Conservation (phyloP, 2,329 filamentous ascomycete species). For the Clarireedia homoeocarpa region DNA sequence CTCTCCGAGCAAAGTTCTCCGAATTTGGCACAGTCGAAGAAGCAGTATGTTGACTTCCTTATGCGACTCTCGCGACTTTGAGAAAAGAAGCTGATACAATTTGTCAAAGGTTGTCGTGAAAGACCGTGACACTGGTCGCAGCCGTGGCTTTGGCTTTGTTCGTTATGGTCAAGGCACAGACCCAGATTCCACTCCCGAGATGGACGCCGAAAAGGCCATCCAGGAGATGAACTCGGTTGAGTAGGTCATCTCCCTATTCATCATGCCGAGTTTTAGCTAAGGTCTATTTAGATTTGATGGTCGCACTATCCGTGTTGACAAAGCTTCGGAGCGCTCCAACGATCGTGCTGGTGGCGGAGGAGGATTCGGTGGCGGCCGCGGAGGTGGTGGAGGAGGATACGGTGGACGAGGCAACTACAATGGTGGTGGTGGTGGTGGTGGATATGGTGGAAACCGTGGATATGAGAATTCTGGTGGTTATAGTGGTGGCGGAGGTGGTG, state of each 20-base stretch:
- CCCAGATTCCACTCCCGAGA: slow-evolving; percentile 35
- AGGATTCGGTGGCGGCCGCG: slow-evolving; percentile 28
- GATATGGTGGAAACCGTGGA: slow-evolving; percentile 30
- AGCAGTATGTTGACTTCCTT: slow-evolving; percentile 61
- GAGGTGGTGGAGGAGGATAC: slow-evolving; percentile 36
- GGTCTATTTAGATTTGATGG: slow-evolving; percentile 68
- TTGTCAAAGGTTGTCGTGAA: slow-evolving; percentile 79
- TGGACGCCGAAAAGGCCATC: slow-evolving; percentile 71
- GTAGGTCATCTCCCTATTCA: slow-evolving; percentile 45
- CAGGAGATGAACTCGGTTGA: slow-evolving; percentile 79
- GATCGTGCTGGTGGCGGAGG: slow-evolving; percentile 30
- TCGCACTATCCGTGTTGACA: slow-evolving; percentile 89
- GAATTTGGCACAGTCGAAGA: slow-evolving; percentile 88
- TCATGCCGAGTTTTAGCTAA: slow-evolving; percentile 12
- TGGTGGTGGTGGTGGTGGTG: slow-evolving; percentile 14
- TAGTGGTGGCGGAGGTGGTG: slow-evolving; percentile 19
- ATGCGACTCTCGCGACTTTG: not conserved
- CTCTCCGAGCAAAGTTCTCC: slow-evolving; percentile 84
- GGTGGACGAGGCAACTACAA: slow-evolving; percentile 32
- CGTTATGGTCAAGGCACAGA: slow-evolving; percentile 57
- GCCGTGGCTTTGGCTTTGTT: slow-evolving; percentile 95
- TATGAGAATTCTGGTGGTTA: slow-evolving; percentile 26
- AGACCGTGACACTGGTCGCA: slow-evolving; percentile 92
- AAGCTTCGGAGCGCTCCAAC: slow-evolving; percentile 55
- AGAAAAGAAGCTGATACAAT: slow-evolving; percentile 17